Conservation (phyloP, 1,284 basidiomycete genomes). For the Sporisorium reilianum region DNA sequence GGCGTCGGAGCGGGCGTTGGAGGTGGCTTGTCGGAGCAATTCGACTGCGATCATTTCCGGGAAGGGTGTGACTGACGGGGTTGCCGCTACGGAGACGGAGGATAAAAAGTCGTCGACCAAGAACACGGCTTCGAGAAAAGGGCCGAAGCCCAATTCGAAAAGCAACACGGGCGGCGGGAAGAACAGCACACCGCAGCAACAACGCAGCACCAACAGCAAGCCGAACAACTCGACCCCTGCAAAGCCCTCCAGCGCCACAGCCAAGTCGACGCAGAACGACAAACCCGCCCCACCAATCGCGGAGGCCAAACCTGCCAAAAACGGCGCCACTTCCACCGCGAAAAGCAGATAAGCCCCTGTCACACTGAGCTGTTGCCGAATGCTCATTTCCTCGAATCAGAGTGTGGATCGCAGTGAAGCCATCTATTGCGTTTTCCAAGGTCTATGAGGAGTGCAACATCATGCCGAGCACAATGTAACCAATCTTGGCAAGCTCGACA, state of each 20-base stretch:
- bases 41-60: conserved; percentile 35
- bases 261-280: conserved; percentile 16
- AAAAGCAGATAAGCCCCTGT: background rate
- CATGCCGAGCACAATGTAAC: background rate
- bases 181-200: background rate
- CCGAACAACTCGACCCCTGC: conserved; percentile 1
- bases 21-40: conserved; percentile 34
- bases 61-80: background rate
- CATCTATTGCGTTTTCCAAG: background rate
- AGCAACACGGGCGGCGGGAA: background rate
- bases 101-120: background rate
- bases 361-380: background rate
- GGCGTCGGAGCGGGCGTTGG: conserved; percentile 26
- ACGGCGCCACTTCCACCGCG: background rate
- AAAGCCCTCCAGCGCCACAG: background rate
- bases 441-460: background rate
- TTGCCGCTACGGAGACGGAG: background rate
- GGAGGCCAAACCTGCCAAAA: background rate
- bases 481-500: background rate
- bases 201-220: conserved; percentile 1
- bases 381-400: background rate
- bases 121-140: background rate
- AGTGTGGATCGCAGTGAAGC: no score
- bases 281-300: background rate
- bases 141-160: background rate